A percentile compares a stretch with the other conserved stretches of the same genome.
Evolutionary conservation across 495 filamentous ascomycete species (phyloP).

Genomic region (Filosporella fistucella): DNA sequence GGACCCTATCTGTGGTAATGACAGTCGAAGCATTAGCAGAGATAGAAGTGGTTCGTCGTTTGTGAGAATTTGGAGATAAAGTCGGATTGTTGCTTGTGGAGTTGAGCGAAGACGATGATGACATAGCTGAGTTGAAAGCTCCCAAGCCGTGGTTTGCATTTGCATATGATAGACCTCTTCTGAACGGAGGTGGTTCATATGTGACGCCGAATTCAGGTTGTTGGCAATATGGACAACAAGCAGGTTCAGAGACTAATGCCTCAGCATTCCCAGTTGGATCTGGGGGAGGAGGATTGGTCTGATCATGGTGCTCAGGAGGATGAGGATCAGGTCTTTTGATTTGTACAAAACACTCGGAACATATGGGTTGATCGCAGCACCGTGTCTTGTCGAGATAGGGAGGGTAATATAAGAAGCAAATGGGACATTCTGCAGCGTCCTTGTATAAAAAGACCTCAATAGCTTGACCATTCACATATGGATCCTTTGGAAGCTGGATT

Average conservation of each 20-base stretch:
- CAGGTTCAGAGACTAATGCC: slow-evolving; percentile 80
- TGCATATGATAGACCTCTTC: slow-evolving; percentile 73
- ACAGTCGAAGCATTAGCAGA: slow-evolving; percentile 76
- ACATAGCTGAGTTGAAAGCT: slow-evolving; percentile 61
- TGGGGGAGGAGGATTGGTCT: slow-evolving; percentile 39
- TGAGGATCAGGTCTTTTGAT: slow-evolving; percentile 97
- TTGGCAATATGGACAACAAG: slow-evolving; percentile 93
- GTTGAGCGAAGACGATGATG: slow-evolving; percentile 50
- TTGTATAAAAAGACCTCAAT: slow-evolving; percentile 93
- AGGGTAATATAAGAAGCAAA: slow-evolving; percentile 94
- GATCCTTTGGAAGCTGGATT: slow-evolving; percentile 74
- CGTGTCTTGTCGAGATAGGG: slow-evolving; percentile 93
- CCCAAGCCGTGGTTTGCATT: slow-evolving; percentile 30
- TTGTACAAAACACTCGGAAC: slow-evolving; percentile 98
- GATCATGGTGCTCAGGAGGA: slow-evolving; percentile 72
- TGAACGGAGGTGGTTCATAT: slow-evolving; percentile 84
- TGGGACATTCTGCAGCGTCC: slow-evolving; percentile 84
- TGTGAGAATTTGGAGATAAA: slow-evolving; percentile 20
- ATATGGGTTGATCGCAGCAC: slow-evolving; percentile 95
- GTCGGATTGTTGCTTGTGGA: slow-evolving; percentile 25
- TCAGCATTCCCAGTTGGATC: slow-evolving; percentile 51
- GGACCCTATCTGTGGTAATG: slow-evolving; percentile 85
- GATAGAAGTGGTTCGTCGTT: slow-evolving; percentile 73
- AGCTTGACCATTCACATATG: slow-evolving; percentile 85
- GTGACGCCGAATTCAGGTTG: slow-evolving; percentile 93